These are phyloP conservation scores for Crassisporium funariophilum DNA, from an alignment of 768 basidiomycete genomes.

Conservation along the genomic window DNA sequence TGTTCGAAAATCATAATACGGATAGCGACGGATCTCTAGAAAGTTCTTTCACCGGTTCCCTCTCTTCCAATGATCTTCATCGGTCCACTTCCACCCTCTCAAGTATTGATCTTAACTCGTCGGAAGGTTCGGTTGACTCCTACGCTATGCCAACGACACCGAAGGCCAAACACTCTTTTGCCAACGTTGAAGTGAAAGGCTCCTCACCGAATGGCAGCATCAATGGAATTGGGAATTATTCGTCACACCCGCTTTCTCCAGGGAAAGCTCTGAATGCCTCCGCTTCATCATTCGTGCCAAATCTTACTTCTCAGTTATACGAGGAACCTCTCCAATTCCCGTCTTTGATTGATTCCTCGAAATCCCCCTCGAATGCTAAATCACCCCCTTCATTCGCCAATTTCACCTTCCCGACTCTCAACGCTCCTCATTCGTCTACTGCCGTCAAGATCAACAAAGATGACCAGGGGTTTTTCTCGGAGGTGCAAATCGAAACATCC, in stretches of 20 bases:
- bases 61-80: conserved; percentile 26
- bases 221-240: conserved; percentile 14
- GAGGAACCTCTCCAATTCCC: conserved; percentile 25
- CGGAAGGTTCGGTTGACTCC: conserved; percentile 45
- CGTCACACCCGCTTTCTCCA: conserved; percentile 21
- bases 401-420: conserved; percentile 54
- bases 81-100: conserved; percentile 38
- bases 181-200: conserved; percentile 38
- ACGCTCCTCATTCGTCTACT: conserved; percentile 37
- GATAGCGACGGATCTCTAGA: conserved; percentile 25
- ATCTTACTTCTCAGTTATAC: conserved; percentile 29
- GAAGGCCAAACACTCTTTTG: conserved; percentile 39
- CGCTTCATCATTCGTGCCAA: conserved; percentile 48
- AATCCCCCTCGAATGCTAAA: conserved; percentile 12
- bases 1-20: conserved; percentile 17
- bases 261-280: conserved; percentile 43
- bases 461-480: conserved; percentile 53
- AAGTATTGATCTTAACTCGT: conserved; percentile 46
- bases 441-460: conserved; percentile 52
- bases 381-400: conserved; percentile 27
- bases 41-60: conserved; percentile 18
- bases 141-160: conserved; percentile 55
- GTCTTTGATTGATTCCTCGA: conserved; percentile 20
- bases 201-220: conserved; percentile 29
- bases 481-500: conserved; percentile 31